Percentiles rank a stretch among this genome's conserved stretches.
Conservation (phyloP, 352 stramenopile species). For the Phytophthora pinifolia region DNA sequence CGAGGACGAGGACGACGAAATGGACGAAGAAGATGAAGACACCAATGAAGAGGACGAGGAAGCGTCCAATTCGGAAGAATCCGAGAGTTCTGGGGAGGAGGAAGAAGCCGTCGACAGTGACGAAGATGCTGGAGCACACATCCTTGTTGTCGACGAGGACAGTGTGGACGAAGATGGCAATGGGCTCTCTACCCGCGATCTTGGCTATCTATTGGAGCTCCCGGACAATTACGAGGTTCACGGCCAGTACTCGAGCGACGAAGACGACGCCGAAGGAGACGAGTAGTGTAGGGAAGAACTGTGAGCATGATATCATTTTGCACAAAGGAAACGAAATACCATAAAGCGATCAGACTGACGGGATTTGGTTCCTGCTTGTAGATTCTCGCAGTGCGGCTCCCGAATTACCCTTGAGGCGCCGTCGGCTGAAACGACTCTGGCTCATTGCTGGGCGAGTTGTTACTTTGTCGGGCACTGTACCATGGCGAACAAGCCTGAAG, state of each 20-base stretch:
- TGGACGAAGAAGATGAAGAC: slow-evolving; percentile 55
- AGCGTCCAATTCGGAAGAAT: slow-evolving; percentile 27
- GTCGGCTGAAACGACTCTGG: slow-evolving; percentile 21
- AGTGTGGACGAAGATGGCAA: slow-evolving; percentile 45
- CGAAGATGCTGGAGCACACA: slow-evolving; percentile 18
- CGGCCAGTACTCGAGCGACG: slow-evolving; percentile 74
- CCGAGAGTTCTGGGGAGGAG: slow-evolving; percentile 36
- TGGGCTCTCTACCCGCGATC: slow-evolving; percentile 47
- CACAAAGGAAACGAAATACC: slow-evolving; percentile 2
- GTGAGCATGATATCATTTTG: not conserved
- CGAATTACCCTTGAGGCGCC: slow-evolving; percentile 8
- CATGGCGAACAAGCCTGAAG: slow-evolving; percentile 44
- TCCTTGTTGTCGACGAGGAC: slow-evolving; percentile 32
- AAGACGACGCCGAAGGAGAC: slow-evolving; percentile 69
- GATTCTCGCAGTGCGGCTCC: slow-evolving; percentile 5
- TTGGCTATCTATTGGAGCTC: slow-evolving; percentile 73
- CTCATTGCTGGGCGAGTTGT: not conserved
- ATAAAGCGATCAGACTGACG: no score
- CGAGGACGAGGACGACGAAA: slow-evolving; percentile 52
- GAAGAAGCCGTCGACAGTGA: slow-evolving; percentile 29
- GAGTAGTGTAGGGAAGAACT: slow-evolving; percentile 25
- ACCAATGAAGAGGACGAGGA: slow-evolving; percentile 46
- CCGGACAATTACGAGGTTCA: slow-evolving; percentile 76
- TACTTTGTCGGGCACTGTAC: slow-evolving; percentile 2
- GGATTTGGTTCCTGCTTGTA: no score